Conservation (phyloP, 768 basidiomycete genomes). For the Suillus subaureus region DNA sequence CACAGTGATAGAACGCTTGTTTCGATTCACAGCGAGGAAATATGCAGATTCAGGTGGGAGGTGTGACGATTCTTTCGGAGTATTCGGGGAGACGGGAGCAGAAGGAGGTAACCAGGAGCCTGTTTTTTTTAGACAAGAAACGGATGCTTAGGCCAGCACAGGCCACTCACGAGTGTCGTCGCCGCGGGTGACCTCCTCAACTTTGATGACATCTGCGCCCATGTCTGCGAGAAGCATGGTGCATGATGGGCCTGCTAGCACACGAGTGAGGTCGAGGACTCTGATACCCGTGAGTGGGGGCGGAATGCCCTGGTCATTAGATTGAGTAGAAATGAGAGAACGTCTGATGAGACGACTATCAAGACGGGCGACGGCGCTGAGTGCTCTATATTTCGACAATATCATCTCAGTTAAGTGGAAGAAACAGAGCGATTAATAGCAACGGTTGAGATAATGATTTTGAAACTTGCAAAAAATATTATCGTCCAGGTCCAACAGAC, state of each 20-base stretch:
- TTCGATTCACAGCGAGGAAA: constrained; percentile 86
- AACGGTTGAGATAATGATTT: not conserved
- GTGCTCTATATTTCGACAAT: not conserved
- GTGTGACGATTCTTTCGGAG: constrained; percentile 56
- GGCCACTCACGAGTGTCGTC: constrained; percentile 81
- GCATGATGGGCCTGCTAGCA: constrained; percentile 90
- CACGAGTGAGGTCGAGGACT: constrained; percentile 88
- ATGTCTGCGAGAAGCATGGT: constrained; percentile 93
- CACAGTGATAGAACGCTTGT: constrained; percentile 87
- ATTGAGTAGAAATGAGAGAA: constrained; percentile 1
- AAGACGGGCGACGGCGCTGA: not conserved
- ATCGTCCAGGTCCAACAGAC: constrained; percentile 7
- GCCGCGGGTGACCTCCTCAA: constrained; percentile 78
- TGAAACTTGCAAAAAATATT: not conserved
- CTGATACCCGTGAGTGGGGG: constrained; percentile 81
- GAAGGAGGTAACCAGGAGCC: constrained; percentile 71
- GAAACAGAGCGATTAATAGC: not conserved
- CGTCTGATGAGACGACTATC: not conserved
- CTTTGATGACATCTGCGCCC: constrained; percentile 92
- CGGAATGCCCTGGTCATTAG: constrained; percentile 49
- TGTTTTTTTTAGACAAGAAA: constrained; percentile 28
- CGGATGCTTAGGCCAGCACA: constrained; percentile 9
- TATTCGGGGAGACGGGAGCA: constrained; percentile 49
- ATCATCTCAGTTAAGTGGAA: constrained; percentile 2
- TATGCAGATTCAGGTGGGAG: constrained; percentile 92